These are phyloP conservation scores for Elsinoe batatas DNA, from an alignment of 2,329 filamentous ascomycete genomes.

Conservation along the genomic window DNA sequence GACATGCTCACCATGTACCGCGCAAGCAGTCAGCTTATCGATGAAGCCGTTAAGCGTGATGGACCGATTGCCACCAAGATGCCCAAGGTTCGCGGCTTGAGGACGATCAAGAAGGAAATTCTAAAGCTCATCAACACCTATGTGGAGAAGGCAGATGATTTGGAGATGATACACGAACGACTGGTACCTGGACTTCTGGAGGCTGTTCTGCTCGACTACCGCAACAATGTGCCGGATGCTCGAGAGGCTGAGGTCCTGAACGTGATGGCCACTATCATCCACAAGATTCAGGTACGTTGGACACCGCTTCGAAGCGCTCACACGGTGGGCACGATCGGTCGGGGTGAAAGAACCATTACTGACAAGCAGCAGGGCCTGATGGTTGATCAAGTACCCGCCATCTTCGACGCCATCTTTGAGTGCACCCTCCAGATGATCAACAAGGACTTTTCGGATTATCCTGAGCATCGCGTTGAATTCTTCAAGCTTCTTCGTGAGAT, in stretches of 20 bases:
- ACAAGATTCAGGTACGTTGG: conserved; percentile 83
- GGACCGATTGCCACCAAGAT: conserved; percentile 91
- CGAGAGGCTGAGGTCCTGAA: conserved; percentile 93
- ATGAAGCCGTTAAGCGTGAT: conserved; percentile 77
- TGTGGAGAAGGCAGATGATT: conserved; percentile 93
- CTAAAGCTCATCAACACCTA: conserved; percentile 97
- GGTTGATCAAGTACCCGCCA: conserved; percentile 94
- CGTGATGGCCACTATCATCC: conserved; percentile 95
- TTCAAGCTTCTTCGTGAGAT: conserved; percentile 95
- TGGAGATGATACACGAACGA: conserved; percentile 83
- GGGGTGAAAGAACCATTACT: conserved; percentile 21
- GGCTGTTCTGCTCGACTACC: conserved; percentile 90
- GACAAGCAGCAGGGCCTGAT: conserved; percentile 60
- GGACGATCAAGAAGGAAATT: conserved; percentile 99
- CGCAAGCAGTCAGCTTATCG: conserved; percentile 91
- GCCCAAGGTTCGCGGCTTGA: conserved; percentile 85
- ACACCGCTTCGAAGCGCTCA: conserved; percentile 43
- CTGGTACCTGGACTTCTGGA: conserved; percentile 95
- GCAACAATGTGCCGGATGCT: conserved; percentile 89
- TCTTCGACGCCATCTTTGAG: conserved; percentile 98
- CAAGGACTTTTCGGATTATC: conserved; percentile 99
- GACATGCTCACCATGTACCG: conserved; percentile 99
- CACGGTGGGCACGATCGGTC: conserved; percentile 25
- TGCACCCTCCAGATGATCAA: conserved; percentile 99
- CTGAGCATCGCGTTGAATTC: conserved; percentile 97